Conservation (phyloP, 2,329 filamentous ascomycete genomes). For the Nectriaceae sp. region DNA sequence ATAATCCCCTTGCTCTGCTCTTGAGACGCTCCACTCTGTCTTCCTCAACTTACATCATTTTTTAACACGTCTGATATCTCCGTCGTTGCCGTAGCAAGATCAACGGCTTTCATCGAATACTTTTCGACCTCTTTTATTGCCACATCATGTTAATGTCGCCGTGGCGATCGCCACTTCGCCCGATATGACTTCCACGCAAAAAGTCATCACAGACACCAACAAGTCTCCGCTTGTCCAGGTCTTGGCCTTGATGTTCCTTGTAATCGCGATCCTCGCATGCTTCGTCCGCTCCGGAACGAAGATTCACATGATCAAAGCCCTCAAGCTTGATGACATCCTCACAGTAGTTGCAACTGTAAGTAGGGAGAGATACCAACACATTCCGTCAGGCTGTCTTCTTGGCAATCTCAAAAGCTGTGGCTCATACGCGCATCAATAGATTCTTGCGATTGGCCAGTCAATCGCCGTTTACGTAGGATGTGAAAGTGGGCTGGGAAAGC, state of each 20-base stretch:
- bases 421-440: conserved; percentile 10
- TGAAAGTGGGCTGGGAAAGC: conserved; percentile 26
- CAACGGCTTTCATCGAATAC: neutral
- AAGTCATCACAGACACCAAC: conserved; percentile 29
- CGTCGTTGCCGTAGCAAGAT: neutral
- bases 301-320: conserved; percentile 30
- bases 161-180: neutral
- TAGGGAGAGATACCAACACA: neutral
- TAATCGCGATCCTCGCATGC: conserved; percentile 28
- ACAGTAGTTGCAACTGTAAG: conserved; percentile 28
- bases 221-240: conserved; percentile 33
- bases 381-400: neutral
- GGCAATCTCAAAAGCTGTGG: neutral
- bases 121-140: neutral
- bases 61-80: neutral
- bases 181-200: conserved; percentile 24
- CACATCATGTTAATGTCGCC: conserved; percentile 1
- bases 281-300: conserved; percentile 29
- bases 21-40: too few species aligned
- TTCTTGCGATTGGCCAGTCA: conserved; percentile 25
- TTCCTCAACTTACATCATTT: neutral
- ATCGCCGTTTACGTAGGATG: conserved; percentile 18
- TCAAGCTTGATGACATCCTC: conserved; percentile 28
- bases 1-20: neutral
- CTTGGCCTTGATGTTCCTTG: conserved; percentile 31